Base-by-base conservation (phyloP, 257 asterid genomes). In the Forsythia viridissima region DNA sequence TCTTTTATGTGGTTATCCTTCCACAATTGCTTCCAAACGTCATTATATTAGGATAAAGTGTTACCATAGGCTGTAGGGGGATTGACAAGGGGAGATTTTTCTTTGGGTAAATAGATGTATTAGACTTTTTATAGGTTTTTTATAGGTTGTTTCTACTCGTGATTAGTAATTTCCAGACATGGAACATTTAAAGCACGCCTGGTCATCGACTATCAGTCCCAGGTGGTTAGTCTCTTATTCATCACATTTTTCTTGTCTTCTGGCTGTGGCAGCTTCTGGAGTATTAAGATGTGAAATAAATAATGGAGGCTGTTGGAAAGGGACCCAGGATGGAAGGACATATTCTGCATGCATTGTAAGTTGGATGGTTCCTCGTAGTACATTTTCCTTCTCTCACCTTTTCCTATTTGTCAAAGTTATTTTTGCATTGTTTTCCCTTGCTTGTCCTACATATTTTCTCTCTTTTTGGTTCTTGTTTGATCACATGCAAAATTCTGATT, bases 281-380 rank as follows among this genome's bases (percentile, higher is more conserved):
- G 89, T 93, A 76, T 83, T 91, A 76, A 91, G 97, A 77, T 95
- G 98, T 84, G 96, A 79, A 83, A 77, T 95, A 76, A 92, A 90
- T 72, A 89, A 93, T 3, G 98, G 98, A 77, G 98, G 98, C 67
- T 95, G 99, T 83, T 95, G 99, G 99, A 92, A 81, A 80, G 92
- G 84, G 52, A 87, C 94, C 11, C 85, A 71, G 85, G 89, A 83
- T 74, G 97, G 97, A 70, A 84, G 81, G 81, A 90, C 97, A 40
- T 91, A 86, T 82, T 95, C 99, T 66, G 98, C 98, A 80, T 95
- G 99, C 90, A 74, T 85, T 76, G 99, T 95, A 87, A 87, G 99
- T 85, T 77, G 75, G 16, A 80, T 63, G 65, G n/a, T 46, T 74
- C 71, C 42, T 30, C 16, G 15, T 16, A 43, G 38, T 61, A 20